Evolutionary conservation across 768 basidiomycete genomes (phyloP).

Genomic region (Calocera cornea): DNA sequence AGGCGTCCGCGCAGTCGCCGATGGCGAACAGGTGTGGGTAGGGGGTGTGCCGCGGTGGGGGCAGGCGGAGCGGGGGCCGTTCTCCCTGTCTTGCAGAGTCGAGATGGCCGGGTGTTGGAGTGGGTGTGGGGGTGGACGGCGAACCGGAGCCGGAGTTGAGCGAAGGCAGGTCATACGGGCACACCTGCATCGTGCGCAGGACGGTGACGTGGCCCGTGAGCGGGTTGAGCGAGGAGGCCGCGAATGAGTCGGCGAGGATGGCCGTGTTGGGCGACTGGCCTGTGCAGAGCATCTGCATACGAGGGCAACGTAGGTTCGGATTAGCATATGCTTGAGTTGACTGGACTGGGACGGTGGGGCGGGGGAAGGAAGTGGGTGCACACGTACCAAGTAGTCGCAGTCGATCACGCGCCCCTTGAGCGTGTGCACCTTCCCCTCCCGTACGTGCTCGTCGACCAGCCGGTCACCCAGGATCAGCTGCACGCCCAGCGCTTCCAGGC

Average conservation of each 20-base stretch:
- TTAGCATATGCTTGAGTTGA: too few species aligned
- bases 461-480: conserved; percentile 38
- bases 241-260: conserved; percentile 29
- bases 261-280: conserved; percentile 47
- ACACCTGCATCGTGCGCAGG: conserved; percentile 39
- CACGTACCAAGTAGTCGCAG: neutral
- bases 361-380: too few species aligned
- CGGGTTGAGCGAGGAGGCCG: conserved; percentile 14
- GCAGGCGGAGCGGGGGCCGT: neutral
- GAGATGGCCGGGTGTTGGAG: too few species aligned
- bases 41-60: conserved; percentile 5
- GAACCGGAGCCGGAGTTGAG: neutral
- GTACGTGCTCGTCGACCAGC: neutral
- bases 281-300: conserved; percentile 38
- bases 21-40: conserved; percentile 37
- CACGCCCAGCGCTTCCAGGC: conserved; percentile 33
- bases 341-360: too few species aligned
- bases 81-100: neutral
- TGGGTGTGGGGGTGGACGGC: neutral
- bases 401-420: neutral
- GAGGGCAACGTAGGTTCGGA: too few species aligned
- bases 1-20: conserved; percentile 48
- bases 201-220: conserved; percentile 33
- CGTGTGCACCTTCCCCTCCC: neutral
- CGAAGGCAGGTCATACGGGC: neutral